Percentiles rank a stretch among this genome's conserved stretches.
These are phyloP conservation scores for Penicillium digitatum DNA, from an alignment of 2,329 filamentous ascomycete species.

Conservation along the genomic window DNA sequence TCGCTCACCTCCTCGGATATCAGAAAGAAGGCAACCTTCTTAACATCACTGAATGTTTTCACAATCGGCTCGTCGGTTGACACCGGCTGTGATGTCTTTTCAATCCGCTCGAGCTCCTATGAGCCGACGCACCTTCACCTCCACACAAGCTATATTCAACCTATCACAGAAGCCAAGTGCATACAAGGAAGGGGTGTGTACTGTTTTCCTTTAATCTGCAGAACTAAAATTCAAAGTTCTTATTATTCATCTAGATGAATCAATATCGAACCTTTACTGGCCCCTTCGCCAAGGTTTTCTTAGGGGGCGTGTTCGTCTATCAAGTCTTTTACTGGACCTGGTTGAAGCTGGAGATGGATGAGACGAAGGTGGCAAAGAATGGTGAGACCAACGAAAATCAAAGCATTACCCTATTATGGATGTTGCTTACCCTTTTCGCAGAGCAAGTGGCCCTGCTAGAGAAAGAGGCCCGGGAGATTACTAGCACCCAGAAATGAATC, in stretches of 20 bases:
- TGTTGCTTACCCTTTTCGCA: conserved; percentile 9
- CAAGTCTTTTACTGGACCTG: conserved; percentile 48
- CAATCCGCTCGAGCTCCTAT: conserved; percentile 4
- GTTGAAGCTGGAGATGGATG: conserved; percentile 47
- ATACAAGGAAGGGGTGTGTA: conserved; percentile 32
- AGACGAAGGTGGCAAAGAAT: conserved; percentile 42
- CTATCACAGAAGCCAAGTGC: conserved; percentile 8
- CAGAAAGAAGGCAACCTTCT: not conserved
- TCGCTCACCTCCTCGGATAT: conserved; percentile 7
- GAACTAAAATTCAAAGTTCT: not conserved
- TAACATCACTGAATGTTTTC: not conserved
- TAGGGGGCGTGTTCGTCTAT: conserved; percentile 48
- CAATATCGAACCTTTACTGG: conserved; percentile 41
- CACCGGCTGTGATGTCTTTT: not conserved
- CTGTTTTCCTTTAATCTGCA: not conserved
- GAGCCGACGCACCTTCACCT: conserved; percentile 4
- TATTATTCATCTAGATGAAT: conserved; percentile 30
- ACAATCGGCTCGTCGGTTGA: not conserved
- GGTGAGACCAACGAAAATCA: conserved; percentile 19
- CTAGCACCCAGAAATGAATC: conserved; percentile 27
- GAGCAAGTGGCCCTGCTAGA: conserved; percentile 36
- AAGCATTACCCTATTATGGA: not conserved
- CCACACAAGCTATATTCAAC: conserved; percentile 7
- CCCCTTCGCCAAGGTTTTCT: conserved; percentile 48
- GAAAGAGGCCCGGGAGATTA: conserved; percentile 35